Conservation (phyloP, 1,139 yeast species). For the Casaregolazyma lundiana region DNA sequence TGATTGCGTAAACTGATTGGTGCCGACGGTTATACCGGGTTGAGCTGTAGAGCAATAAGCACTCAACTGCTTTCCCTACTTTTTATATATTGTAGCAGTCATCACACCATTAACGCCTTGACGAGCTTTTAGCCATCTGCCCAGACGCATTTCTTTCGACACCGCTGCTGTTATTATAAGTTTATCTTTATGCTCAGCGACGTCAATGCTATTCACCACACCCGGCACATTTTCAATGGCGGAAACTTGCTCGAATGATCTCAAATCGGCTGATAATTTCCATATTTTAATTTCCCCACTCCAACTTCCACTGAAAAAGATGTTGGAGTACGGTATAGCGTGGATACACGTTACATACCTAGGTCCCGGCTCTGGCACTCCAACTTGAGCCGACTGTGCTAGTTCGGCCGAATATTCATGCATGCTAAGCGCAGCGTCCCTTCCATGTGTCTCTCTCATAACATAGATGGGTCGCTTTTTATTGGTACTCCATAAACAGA, state of each 20-base stretch:
- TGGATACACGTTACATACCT: constrained; percentile 79
- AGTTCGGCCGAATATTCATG: constrained; percentile 66
- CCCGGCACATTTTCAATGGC: constrained; percentile 61
- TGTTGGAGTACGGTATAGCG: constrained; percentile 85
- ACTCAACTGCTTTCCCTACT: no score
- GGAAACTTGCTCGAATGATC: constrained; percentile 55
- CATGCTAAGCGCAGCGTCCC: constrained; percentile 48
- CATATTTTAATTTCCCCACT: constrained; percentile 71
- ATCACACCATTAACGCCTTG: constrained; percentile 28
- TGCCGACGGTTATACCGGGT: no score
- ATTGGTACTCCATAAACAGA: constrained; percentile 81
- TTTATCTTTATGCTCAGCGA: constrained; percentile 51
- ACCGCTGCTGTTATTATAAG: constrained; percentile 61
- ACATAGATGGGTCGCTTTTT: constrained; percentile 82
- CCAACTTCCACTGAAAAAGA: constrained; percentile 86
- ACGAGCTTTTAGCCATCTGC: constrained; percentile 59
- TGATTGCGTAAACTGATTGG: no score
- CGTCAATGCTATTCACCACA: constrained; percentile 63
- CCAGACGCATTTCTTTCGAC: constrained; percentile 81
- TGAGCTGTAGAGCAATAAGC: no score
- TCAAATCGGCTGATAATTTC: constrained; percentile 62
- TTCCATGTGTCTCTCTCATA: constrained; percentile 72
- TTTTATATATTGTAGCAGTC: constrained; percentile 14
- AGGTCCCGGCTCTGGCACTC: constrained; percentile 65
- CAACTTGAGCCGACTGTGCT: constrained; percentile 33